Percentiles rank a stretch among this genome's conserved stretches.
These are phyloP conservation scores for Leishmania amazonensis DNA, from an alignment of 208 protist genomes.

Conservation along the genomic window DNA sequence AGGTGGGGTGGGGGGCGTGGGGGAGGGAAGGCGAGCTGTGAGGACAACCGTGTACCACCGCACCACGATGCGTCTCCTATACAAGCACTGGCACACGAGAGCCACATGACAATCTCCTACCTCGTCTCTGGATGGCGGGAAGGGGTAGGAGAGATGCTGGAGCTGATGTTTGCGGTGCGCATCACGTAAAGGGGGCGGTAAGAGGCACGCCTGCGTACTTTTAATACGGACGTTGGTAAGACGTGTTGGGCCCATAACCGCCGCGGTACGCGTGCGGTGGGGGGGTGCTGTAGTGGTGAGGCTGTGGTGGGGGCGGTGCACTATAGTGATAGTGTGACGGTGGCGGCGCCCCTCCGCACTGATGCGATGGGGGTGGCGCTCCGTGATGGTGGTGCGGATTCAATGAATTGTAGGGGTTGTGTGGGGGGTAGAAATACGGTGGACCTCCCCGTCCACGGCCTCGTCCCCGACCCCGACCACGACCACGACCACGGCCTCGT, in stretches of 20 bases:
- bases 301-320: conserved; percentile 6
- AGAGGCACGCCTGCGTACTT: neutral
- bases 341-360: neutral
- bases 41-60: neutral
- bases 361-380: neutral
- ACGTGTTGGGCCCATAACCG: conserved; percentile 23
- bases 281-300: neutral
- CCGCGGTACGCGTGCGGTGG: conserved; percentile 24
- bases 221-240: conserved; percentile 26
- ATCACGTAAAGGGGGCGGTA: neutral
- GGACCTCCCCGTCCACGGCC: conserved; percentile 24
- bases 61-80: neutral
- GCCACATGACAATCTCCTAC: neutral
- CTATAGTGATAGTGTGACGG: conserved; percentile 11
- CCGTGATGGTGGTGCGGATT: conserved; percentile 6
- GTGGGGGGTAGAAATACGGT: conserved; percentile 9
- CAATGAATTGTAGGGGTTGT: neutral
- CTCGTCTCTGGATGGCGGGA: neutral
- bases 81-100: neutral
- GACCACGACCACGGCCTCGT: conserved; percentile 26
- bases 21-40: neutral
- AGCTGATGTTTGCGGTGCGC: neutral
- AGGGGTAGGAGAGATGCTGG: neutral
- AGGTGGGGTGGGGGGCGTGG: neutral
- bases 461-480: conserved; percentile 26